Evolutionary conservation across 768 basidiomycete genomes (phyloP).

Genomic region (Pilatotrama ljubarskyi): DNA sequence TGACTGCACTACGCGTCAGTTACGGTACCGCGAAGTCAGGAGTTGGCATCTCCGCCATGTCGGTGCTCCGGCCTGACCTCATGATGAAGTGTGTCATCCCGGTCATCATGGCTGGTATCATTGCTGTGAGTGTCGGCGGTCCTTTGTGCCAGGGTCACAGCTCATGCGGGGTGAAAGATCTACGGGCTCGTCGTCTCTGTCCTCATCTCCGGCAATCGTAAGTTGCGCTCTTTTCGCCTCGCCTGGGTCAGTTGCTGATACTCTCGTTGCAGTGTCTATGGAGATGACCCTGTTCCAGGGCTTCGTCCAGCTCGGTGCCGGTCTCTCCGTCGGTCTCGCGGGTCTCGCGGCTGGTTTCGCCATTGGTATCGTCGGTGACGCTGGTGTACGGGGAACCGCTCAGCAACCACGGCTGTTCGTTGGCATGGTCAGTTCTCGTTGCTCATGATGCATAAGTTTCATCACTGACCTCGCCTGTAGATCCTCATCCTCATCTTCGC

Average conservation of each 20-base stretch:
- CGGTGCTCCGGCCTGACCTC: conserved; percentile 91
- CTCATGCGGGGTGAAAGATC: conserved; percentile 50
- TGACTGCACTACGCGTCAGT: conserved; percentile 42
- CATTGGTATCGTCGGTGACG: conserved; percentile 98
- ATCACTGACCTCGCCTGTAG: conserved; percentile 36
- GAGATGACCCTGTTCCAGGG: conserved; percentile 91
- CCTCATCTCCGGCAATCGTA: conserved; percentile 84
- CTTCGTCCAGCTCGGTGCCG: conserved; percentile 92
- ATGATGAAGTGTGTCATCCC: conserved; percentile 99
- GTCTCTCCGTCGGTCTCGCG: conserved; percentile 88
- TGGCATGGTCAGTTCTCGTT: conserved; percentile 69
- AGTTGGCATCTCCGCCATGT: conserved; percentile 97
- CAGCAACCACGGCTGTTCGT: conserved; percentile 95
- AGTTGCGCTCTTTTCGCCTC: conserved; percentile 37
- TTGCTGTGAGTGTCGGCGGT: conserved; percentile 69
- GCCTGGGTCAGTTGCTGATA: not conserved
- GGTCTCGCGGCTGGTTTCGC: conserved; percentile 98
- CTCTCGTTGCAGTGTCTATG: conserved; percentile 51
- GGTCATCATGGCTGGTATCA: conserved; percentile 99
- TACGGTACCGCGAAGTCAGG: conserved; percentile 99
- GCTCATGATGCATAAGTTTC: not conserved
- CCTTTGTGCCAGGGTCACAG: too few relatives aligned
- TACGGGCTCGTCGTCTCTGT: conserved; percentile 99
- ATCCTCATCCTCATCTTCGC: conserved; percentile 98
- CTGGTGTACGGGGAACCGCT: conserved; percentile 96